Evolutionary conservation across 202 grass and related monocot species (phyloP).

Genomic region (Thinopyrum obtusiflorum): DNA sequence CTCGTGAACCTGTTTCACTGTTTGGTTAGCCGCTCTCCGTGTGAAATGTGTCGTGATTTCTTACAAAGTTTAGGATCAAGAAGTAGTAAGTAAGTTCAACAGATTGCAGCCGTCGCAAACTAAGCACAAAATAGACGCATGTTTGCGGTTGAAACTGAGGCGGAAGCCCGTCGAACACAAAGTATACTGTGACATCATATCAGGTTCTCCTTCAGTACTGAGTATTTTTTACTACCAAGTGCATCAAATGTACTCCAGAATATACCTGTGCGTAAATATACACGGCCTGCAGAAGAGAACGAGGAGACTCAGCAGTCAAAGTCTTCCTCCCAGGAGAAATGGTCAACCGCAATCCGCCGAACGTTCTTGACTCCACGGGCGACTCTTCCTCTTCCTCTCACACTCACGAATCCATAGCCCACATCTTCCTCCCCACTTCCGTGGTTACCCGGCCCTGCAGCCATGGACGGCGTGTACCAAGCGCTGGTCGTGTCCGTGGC

Average conservation of each 20-base stretch:
- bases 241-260: background rate
- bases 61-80: background rate
- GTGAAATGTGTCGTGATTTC: background rate
- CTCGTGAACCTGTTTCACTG: background rate
- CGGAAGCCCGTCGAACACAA: background rate
- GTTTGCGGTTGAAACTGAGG: too few relatives aligned
- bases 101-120: background rate
- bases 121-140: background rate
- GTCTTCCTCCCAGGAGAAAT: background rate
- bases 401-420: background rate
- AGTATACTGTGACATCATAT: background rate
- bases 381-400: background rate
- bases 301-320: background rate
- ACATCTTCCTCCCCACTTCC: background rate
- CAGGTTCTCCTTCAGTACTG: background rate
- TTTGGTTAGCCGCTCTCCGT: background rate
- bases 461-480: conserved; percentile 50
- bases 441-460: background rate
- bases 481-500: conserved; percentile 37
- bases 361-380: conserved; percentile 13
- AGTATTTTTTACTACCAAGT: background rate
- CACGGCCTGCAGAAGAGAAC: background rate
- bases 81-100: too few relatives aligned
- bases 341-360: conserved; percentile 16
- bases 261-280: background rate